Conservation (phyloP, 1,284 basidiomycete species). For the Irpex sp. region DNA sequence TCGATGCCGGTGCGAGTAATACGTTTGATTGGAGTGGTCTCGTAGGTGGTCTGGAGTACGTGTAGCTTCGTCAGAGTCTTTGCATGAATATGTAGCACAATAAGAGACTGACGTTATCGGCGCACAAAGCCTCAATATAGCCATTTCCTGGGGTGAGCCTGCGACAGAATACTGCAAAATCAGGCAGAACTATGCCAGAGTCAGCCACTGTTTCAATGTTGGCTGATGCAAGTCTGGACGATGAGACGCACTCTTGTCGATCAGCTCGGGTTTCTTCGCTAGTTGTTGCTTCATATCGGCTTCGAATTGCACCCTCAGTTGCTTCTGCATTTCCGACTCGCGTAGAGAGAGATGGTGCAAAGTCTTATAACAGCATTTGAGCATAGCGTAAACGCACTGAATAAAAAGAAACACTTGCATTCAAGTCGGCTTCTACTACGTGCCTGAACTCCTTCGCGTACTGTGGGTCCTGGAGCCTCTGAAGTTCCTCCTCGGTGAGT, state of each 20-base stretch:
- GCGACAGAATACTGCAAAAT: constrained; percentile 65
- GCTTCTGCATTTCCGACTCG: constrained; percentile 21
- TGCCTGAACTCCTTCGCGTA: constrained; percentile 59
- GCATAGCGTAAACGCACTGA: constrained; percentile 53
- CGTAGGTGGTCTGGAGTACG: constrained; percentile 58
- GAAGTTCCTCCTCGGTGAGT: constrained; percentile 64
- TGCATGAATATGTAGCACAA: no score
- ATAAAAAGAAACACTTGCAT: no score
- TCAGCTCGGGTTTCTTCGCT: constrained; percentile 65
- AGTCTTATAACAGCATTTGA: no score
- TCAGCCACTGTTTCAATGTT: no score
- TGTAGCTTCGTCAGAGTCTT: no score
- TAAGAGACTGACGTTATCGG: constrained; percentile 56
- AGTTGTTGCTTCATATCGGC: constrained; percentile 60
- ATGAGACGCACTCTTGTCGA: constrained; percentile 53
- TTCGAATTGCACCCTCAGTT: constrained; percentile 44
- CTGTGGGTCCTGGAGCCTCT: constrained; percentile 53
- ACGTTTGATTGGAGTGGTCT: constrained; percentile 55
- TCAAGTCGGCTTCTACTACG: constrained; percentile 57
- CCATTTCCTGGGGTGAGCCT: constrained; percentile 74
- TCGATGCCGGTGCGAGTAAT: constrained; percentile 65
- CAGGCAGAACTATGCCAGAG: constrained; percentile 63
- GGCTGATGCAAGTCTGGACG: constrained; percentile 2
- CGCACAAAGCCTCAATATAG: constrained; percentile 69
- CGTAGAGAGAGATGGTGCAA: background rate